phyloP scores from a whole-genome alignment of 169 alveolate genomes.

The Plasmodium billcollinsi region DNA sequence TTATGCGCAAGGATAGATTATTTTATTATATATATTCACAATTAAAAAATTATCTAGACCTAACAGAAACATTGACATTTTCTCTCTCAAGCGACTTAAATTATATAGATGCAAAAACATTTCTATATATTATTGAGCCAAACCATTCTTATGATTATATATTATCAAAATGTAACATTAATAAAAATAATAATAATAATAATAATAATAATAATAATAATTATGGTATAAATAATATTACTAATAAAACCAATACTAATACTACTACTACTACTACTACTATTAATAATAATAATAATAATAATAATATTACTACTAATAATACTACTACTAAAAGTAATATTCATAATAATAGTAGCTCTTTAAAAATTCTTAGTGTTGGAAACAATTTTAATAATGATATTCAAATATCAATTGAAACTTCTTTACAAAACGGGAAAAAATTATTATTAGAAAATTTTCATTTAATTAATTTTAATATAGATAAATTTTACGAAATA shows the following conservation, averaged over 20 bases:
- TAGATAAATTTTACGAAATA: slow-evolving; percentile 68
- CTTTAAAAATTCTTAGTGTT: slow-evolving; percentile 49
- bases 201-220: no score
- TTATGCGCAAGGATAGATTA: slow-evolving; percentile 67
- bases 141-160: slow-evolving; percentile 10
- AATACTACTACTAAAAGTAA: no score
- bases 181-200: slow-evolving; percentile 3
- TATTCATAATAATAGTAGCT: slow-evolving; percentile 8
- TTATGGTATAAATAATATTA: no score
- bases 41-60: slow-evolving; percentile 46
- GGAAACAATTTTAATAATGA: slow-evolving; percentile 70
- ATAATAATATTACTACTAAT: slow-evolving; percentile 26
- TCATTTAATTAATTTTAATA: slow-evolving; percentile 59
- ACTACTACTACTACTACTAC: slow-evolving; percentile 13
- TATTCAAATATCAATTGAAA: slow-evolving; percentile 69
- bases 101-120: slow-evolving; percentile 65
- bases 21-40: slow-evolving; percentile 32
- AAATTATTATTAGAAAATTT: slow-evolving; percentile 69
- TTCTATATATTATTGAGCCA: slow-evolving; percentile 35
- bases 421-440: slow-evolving; percentile 63
- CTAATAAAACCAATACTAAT: no score
- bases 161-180: slow-evolving; percentile 29
- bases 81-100: slow-evolving; percentile 46
- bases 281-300: slow-evolving; percentile 3
- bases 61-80: slow-evolving; percentile 34